These are phyloP conservation scores for Stentor coeruleus DNA, from an alignment of 73 alveolate species.

Conservation along the genomic window DNA sequence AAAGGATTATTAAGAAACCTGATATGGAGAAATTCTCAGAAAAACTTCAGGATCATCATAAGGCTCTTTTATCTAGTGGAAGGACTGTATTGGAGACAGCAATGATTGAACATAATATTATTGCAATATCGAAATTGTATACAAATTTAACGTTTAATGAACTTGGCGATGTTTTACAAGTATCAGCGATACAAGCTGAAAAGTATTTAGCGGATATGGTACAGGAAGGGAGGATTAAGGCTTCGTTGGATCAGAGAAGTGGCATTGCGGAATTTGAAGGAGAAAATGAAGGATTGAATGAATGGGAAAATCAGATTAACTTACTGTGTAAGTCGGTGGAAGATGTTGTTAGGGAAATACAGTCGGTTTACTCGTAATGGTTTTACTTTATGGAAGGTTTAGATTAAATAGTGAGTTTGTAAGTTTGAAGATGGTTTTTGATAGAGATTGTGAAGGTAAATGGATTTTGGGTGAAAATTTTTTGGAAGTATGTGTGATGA, in stretches of 20 bases:
- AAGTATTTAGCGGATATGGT: slow-evolving; percentile 57
- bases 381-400: too few relatives aligned
- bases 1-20: slow-evolving; percentile 45
- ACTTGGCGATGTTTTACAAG: slow-evolving; percentile 59
- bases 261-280: slow-evolving; percentile 57
- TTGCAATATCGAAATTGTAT: slow-evolving; percentile 65
- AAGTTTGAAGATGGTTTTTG: too few relatives aligned
- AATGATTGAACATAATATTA: slow-evolving; percentile 62
- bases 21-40: slow-evolving; percentile 48
- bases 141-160: slow-evolving; percentile 63
- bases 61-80: slow-evolving; percentile 50
- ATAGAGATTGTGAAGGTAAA: too few relatives aligned
- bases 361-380: too few relatives aligned
- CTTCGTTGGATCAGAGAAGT: slow-evolving; percentile 52
- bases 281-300: slow-evolving; percentile 31
- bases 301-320: slow-evolving; percentile 32
- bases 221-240: slow-evolving; percentile 56
- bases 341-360: neutral
- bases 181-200: slow-evolving; percentile 52
- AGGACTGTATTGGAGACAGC: slow-evolving; percentile 63
- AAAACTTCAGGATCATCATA: slow-evolving; percentile 48
- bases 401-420: too few relatives aligned
- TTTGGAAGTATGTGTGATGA: too few relatives aligned
- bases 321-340: slow-evolving; percentile 7
- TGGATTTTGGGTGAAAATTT: too few relatives aligned